Evolutionary conservation across 805 yeast species (phyloP), one percentile per base, ranked within the genome.

Genomic region (Candida yuanshanica): DNA sequence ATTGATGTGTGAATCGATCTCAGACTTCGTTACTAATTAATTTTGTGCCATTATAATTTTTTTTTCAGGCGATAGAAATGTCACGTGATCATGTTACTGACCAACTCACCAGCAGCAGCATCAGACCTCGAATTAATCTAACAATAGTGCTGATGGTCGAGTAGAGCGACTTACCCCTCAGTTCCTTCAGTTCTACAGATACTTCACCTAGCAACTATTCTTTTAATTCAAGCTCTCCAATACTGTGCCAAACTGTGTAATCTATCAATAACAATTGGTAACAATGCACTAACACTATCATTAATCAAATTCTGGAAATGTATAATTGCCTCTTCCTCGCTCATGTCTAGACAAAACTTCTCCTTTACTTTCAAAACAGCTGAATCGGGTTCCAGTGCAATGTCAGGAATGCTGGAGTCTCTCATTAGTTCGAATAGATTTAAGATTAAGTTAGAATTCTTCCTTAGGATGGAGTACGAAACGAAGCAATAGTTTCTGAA

Each of bases 171-270:
- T n/a, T n/a, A n/a, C n/a, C n/a, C n/a, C n/a, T n/a, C n/a, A n/a
- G n/a, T n/a, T n/a, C n/a, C n/a, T n/a, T n/a, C n/a, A n/a, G n/a
- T n/a, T n/a, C n/a, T n/a, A n/a, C n/a, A n/a, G n/a, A n/a, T n/a
- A n/a, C 24, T 7, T 22, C 7, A 22, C 10, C 10, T 22, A 10
- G 10, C 7, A 7, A 22, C 9, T 22, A 10, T 22, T 22, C 9
- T 10, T 27, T 27, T 18, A 6, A 5, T 27, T 33, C 18, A 21
- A 11, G 97, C 89, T 46, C 99, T 69, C 99, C 99, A 95, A 58
- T 93, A 93, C 58, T 93, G 99, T 0, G 99, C 97, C 58, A 93
- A 72, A 63, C 91, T 88, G 61, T 93, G 99, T 39, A 93, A 66
- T 48, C 96, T 78, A 57, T 93, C 99, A 41, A 93, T 93, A 14